These are phyloP conservation scores for Chlorella ohadii DNA, from an alignment of 139 green algal species.

Conservation along the genomic window DNA sequence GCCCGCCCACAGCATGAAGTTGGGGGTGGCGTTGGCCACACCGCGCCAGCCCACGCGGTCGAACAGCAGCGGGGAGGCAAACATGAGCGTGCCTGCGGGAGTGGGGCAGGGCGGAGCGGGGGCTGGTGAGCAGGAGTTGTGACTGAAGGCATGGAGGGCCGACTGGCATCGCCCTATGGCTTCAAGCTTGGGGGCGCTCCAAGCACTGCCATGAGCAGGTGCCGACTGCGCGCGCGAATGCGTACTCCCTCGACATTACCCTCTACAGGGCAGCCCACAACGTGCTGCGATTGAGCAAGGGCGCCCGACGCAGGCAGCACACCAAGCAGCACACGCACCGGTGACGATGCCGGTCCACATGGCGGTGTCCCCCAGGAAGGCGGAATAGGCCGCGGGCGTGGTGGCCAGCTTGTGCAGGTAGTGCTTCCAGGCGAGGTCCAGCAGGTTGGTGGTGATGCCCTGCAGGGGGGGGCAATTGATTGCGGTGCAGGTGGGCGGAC, in stretches of 20 bases:
- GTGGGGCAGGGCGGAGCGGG: not conserved
- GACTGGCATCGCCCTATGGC: too few species aligned
- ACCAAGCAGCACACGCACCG: not conserved
- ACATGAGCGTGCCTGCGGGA: conserved; percentile 72
- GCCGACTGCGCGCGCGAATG: too few species aligned
- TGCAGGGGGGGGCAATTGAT: conserved; percentile 24
- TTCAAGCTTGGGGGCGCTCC: too few species aligned
- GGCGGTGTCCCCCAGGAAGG: conserved; percentile 87
- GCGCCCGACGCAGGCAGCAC: not conserved
- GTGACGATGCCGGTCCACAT: conserved; percentile 88
- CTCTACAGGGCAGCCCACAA: too few species aligned
- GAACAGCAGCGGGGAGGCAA: conserved; percentile 88
- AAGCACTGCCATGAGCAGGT: too few species aligned
- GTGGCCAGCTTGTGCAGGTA: conserved; percentile 89
- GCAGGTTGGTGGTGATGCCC: conserved; percentile 87
- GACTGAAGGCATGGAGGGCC: too few species aligned
- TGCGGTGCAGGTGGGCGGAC: not conserved
- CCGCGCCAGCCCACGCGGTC: conserved; percentile 77
- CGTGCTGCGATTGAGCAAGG: too few species aligned
- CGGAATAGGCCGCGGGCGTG: conserved; percentile 82
- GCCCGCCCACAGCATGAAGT: conserved; percentile 62
- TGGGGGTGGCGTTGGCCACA: conserved; percentile 80
- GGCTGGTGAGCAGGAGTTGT: too few species aligned
- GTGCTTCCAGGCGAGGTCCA: conserved; percentile 95
- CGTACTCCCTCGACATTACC: too few species aligned